These are phyloP conservation scores for Volvox carteri DNA, from an alignment of 163 green algal species.

Conservation along the genomic window DNA sequence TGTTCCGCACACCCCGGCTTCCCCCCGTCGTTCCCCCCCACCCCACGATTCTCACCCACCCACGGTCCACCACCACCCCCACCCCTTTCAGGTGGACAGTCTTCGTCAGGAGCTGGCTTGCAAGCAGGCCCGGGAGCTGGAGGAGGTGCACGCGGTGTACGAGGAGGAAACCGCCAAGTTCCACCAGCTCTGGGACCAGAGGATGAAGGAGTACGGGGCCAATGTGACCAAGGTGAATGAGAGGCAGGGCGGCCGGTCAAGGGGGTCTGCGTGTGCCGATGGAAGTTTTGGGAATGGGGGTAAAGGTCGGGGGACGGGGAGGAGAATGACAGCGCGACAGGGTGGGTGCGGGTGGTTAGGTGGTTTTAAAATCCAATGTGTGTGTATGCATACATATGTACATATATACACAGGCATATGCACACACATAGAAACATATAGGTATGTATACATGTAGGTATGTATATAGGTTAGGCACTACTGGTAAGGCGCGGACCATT, in stretches of 20 bases:
- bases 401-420: too few species aligned
- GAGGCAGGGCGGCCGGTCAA: neutral
- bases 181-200: slow-evolving; percentile 48
- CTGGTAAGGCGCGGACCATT: too few species aligned
- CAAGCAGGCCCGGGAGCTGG: slow-evolving; percentile 57
- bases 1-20: too few species aligned
- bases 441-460: too few species aligned
- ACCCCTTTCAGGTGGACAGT: slow-evolving; percentile 42
- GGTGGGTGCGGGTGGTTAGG: neutral
- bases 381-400: too few species aligned
- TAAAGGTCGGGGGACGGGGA: neutral
- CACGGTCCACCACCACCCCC: neutral
- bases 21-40: neutral
- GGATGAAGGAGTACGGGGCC: slow-evolving; percentile 42
- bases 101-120: slow-evolving; percentile 55
- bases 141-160: slow-evolving; percentile 61
- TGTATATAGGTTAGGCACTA: too few species aligned
- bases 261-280: neutral
- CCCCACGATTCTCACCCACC: neutral
- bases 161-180: slow-evolving; percentile 66
- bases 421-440: too few species aligned
- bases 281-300: neutral
- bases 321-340: neutral
- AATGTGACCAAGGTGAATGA: slow-evolving; percentile 50
- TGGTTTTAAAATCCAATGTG: too few species aligned